These are phyloP conservation scores for Kentomonas sorsogonicus DNA, from an alignment of 208 protist species.

Conservation along the genomic window DNA sequence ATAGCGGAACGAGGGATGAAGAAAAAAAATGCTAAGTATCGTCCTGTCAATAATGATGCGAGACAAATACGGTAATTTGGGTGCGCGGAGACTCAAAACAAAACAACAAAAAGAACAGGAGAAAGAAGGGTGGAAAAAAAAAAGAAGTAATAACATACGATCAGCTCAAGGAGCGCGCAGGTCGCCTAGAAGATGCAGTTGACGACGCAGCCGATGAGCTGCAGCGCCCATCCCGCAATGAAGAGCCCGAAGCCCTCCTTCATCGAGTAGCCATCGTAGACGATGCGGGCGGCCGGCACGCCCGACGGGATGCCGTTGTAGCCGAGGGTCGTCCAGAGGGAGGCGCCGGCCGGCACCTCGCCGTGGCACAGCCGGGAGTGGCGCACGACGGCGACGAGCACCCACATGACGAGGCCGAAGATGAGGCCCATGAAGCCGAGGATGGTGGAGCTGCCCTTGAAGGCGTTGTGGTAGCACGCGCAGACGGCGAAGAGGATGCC, in stretches of 20 bases:
- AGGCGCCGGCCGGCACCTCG: conserved; percentile 17
- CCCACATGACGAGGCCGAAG: conserved; percentile 31
- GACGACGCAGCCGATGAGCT: conserved; percentile 19
- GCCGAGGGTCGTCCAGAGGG: conserved; percentile 27
- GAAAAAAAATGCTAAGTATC: too few species aligned
- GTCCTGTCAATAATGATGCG: too few species aligned
- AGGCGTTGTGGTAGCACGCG: conserved; percentile 23
- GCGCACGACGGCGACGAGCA: conserved; percentile 20
- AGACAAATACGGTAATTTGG: not conserved
- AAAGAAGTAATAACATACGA: not conserved
- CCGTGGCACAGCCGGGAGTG: conserved; percentile 26
- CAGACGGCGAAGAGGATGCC: conserved; percentile 23
- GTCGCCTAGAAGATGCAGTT: conserved; percentile 22
- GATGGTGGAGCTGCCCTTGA: conserved; percentile 9
- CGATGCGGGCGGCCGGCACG: conserved; percentile 26
- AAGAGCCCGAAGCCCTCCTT: conserved; percentile 32
- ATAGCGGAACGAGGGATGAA: too few species aligned
- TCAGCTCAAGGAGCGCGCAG: not conserved
- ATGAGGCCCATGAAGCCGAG: conserved; percentile 24
- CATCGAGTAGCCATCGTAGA: conserved; percentile 28
- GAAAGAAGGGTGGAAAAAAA: not conserved
- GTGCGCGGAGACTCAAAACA: not conserved
- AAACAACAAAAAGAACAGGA: conserved; percentile 11
- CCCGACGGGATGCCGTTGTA: conserved; percentile 49
- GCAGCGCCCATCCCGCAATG: conserved; percentile 24